Base-by-base conservation (phyloP, 2,329 filamentous ascomycete genomes). In the Aspergillus sp. region DNA sequence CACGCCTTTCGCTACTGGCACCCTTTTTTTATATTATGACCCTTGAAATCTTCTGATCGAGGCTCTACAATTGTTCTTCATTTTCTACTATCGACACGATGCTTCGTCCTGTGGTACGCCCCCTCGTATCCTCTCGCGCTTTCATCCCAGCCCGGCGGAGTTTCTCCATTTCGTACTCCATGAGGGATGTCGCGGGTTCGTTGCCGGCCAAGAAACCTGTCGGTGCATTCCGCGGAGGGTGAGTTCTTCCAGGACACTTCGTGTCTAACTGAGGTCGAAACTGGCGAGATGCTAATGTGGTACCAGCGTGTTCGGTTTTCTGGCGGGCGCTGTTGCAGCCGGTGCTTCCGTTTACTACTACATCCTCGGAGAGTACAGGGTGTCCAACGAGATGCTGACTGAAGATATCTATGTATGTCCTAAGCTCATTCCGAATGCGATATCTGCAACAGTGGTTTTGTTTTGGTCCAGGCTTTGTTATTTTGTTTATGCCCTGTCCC, bases 351-450 rank as follows among this genome's bases (percentile, higher is more conserved):
- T 95, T 64, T 97, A 96, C 78, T 91, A 90, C 72, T 97, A 97
- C 73, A 83, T 96, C 60, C 77, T 97, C 64, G 85, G 93, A 70
- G 92, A 97, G 74, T 97, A 96, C 79, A 90, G 91, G 76, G 81
- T 91, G 41, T 89, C 90, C 62, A 97, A 96, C 77, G 89, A 95
- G 76, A 82, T 96, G 67, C 79, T 97, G 74, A 93, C 87, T 55
- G 91, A 96, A 76, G 93, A 97, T 75, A 96, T 97, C 72, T 93
- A 93, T 75, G 93, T 96, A 82, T 74, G 90, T 87, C 50, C 48
- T 16, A n/a, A 22, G 24, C 20, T 50, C 9, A 36, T 35, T 32
- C 42, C 19, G 13, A 26, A 41, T 40, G 32, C 20, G n/a, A 3
- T 14, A 9, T 26, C 44, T 35, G 17, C 14, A 13, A 6, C 11